Conservation (phyloP, 106 monocot genomes). For the Hemerocallis citrina region DNA sequence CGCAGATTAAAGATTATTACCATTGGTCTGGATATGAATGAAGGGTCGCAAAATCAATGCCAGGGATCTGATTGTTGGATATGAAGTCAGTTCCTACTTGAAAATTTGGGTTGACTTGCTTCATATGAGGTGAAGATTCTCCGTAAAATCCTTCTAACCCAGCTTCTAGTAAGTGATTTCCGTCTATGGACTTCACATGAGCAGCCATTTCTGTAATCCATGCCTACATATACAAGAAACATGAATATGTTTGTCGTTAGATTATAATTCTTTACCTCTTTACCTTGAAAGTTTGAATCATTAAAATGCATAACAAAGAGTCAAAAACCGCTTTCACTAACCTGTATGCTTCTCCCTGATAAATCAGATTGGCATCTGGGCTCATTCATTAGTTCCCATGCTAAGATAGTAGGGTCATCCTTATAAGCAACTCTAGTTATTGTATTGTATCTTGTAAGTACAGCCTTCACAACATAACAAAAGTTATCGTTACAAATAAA, state of each 20-base stretch:
- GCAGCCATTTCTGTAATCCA: slow-evolving; percentile 64
- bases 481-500: neutral
- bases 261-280: too few species aligned
- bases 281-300: too few species aligned
- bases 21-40: slow-evolving; percentile 74
- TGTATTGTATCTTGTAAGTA: slow-evolving; percentile 45
- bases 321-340: neutral
- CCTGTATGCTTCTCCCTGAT: slow-evolving; percentile 40
- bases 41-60: slow-evolving; percentile 59
- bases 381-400: slow-evolving; percentile 68
- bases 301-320: neutral
- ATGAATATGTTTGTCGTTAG: too few species aligned
- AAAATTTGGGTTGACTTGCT: slow-evolving; percentile 40
- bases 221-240: slow-evolving; percentile 7
- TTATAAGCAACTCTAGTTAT: slow-evolving; percentile 39
- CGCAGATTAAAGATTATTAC: too few species aligned
- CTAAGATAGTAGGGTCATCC: slow-evolving; percentile 53
- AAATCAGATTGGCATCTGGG: slow-evolving; percentile 51
- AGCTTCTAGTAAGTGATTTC: slow-evolving; percentile 46
- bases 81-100: slow-evolving; percentile 65
- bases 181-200: slow-evolving; percentile 52
- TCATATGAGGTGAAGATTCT: slow-evolving; percentile 30
- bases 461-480: slow-evolving; percentile 25
- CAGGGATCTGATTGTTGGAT: slow-evolving; percentile 36
- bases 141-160: slow-evolving; percentile 71